phyloP scores from a whole-genome alignment of 257 asterid species.

The Solanum peruvianum region DNA sequence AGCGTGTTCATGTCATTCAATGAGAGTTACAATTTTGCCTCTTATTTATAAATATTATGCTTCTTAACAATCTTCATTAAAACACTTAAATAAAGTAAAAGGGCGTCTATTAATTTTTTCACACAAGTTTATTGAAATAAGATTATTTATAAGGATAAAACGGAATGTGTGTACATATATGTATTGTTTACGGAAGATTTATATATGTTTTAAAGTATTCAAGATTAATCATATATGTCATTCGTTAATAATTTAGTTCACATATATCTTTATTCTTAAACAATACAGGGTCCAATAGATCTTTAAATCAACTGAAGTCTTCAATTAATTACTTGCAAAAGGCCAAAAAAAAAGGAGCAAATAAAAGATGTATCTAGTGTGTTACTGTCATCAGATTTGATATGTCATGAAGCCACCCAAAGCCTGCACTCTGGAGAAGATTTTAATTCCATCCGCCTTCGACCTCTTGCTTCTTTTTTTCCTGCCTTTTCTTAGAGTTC shows the following conservation, averaged over 20 bases:
- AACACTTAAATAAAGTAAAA: background rate
- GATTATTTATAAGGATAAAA: background rate
- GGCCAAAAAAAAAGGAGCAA: background rate
- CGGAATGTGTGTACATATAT: background rate
- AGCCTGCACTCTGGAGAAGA: background rate
- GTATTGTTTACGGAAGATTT: background rate
- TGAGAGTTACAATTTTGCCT: background rate
- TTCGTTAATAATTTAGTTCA: background rate
- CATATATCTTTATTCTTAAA: background rate
- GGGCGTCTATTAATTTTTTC: background rate
- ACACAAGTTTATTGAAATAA: background rate
- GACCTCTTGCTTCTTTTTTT: background rate
- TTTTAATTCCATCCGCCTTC: background rate
- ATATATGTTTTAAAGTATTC: background rate
- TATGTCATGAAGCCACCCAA: background rate
- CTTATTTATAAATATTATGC: background rate
- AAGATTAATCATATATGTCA: background rate
- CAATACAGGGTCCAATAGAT: background rate
- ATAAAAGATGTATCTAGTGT: background rate
- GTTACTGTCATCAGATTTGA: background rate
- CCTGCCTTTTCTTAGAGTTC: background rate
- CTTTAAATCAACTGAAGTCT: background rate
- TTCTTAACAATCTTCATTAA: background rate
- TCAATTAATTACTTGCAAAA: background rate
- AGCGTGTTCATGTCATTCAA: background rate